phyloP scores from a whole-genome alignment of 345 rosid genomes.

The Arabidopsis thaliana region TAIR10.1 NC_003076.8:1646001-1646500 shows the following conservation, averaged over 20 bases:
- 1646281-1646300: conserved; percentile 78
- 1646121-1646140: conserved; percentile 65
- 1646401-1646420: conserved; percentile 7
- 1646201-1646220: conserved; percentile 67
- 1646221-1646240: conserved; percentile 78
- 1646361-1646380: neutral
- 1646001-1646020: conserved; percentile 96
- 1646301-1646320: conserved; percentile 95
- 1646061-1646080: conserved; percentile 84
- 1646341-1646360: neutral
- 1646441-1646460: conserved; percentile 11
- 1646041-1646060: conserved; percentile 92
- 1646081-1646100: conserved; percentile 56
- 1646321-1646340: conserved; percentile 61
- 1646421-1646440: conserved; percentile 21
- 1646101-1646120: conserved; percentile 62
- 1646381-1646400: conserved; percentile 9
- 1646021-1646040: conserved; percentile 91
- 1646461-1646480: conserved; percentile 18
- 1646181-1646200: conserved; percentile 79
- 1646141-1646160: conserved; percentile 92
- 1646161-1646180: conserved; percentile 92
- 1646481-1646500: conserved; percentile 17
- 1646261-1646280: conserved; percentile 96
- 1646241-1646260: conserved; percentile 88